Percentiles rank a stretch among this genome's conserved stretches.
These are phyloP conservation scores for Oehlia diaphana DNA, from an alignment of 192 early-diverging fungal genomes.

Conservation along the genomic window DNA sequence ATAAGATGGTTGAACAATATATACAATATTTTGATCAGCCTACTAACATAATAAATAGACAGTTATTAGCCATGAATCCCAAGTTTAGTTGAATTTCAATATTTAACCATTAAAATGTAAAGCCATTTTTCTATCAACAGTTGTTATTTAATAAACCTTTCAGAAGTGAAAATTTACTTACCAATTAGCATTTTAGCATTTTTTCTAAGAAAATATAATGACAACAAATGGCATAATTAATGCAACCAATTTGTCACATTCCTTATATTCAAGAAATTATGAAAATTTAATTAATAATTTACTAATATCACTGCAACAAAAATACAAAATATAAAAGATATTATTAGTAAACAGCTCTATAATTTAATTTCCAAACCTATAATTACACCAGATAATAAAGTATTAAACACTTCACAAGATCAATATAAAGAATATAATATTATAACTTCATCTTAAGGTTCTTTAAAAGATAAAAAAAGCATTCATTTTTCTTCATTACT, in stretches of 20 bases:
- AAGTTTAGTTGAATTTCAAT: background rate
- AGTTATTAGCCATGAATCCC: too few species aligned
- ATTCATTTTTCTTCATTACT: background rate
- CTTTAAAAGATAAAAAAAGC: background rate
- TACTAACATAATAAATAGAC: too few species aligned
- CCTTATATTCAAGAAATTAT: too few species aligned
- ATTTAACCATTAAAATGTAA: background rate
- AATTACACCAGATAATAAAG: background rate
- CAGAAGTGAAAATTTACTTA: background rate
- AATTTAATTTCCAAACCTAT: background rate
- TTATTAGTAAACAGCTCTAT: background rate
- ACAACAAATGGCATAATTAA: too few species aligned
- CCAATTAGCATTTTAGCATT: background rate
- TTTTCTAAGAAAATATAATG: background rate
- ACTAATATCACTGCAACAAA: too few species aligned
- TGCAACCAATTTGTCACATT: too few species aligned
- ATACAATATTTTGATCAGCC: too few species aligned
- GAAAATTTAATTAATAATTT: too few species aligned
- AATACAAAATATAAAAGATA: too few species aligned
- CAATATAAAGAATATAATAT: constrained; percentile 1
- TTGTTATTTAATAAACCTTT: background rate
- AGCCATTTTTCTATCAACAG: background rate
- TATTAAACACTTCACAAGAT: background rate
- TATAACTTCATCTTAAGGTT: background rate
- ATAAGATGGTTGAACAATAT: too few species aligned